Conservation (phyloP, 345 rosid species). For the Syzygium jambos region DNA sequence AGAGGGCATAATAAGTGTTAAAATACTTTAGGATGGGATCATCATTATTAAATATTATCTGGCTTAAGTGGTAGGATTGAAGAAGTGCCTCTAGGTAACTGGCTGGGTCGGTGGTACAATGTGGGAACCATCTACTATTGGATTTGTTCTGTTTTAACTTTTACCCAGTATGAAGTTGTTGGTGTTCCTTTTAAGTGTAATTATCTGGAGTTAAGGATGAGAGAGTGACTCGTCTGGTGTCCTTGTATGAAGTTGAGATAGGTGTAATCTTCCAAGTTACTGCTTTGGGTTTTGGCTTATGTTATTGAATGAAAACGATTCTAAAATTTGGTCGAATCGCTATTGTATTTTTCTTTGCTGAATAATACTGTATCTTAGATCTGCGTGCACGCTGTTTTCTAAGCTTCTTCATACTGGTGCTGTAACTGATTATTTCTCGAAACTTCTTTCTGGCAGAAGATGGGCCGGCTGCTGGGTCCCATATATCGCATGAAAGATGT, state of each 20-base stretch:
- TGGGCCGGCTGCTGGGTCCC: slow-evolving; percentile 58
- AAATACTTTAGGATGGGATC: not conserved
- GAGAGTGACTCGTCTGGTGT: not conserved
- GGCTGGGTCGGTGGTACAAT: not conserved
- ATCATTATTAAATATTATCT: not conserved
- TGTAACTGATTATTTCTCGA: not conserved
- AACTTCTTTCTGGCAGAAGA: slow-evolving; percentile 32
- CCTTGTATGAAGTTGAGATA: not conserved
- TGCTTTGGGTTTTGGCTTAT: not conserved
- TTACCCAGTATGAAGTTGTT: not conserved
- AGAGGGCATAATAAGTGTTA: not conserved
- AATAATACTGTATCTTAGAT: not conserved
- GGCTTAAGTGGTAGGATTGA: not conserved
- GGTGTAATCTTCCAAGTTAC: not conserved
- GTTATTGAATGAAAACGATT: not conserved
- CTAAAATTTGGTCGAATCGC: not conserved
- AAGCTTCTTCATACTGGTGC: not conserved
- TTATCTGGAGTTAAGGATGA: not conserved
- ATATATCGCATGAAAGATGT: slow-evolving; percentile 72
- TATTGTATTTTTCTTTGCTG: not conserved
- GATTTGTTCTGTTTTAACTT: not conserved
- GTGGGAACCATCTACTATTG: not conserved
- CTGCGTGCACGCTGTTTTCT: not conserved
- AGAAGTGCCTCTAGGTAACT: not conserved
- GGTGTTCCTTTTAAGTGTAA: not conserved